These are phyloP conservation scores for Gaeumannomyces tritici DNA, from an alignment of 2,329 filamentous ascomycete genomes.

Conservation along the genomic window DNA sequence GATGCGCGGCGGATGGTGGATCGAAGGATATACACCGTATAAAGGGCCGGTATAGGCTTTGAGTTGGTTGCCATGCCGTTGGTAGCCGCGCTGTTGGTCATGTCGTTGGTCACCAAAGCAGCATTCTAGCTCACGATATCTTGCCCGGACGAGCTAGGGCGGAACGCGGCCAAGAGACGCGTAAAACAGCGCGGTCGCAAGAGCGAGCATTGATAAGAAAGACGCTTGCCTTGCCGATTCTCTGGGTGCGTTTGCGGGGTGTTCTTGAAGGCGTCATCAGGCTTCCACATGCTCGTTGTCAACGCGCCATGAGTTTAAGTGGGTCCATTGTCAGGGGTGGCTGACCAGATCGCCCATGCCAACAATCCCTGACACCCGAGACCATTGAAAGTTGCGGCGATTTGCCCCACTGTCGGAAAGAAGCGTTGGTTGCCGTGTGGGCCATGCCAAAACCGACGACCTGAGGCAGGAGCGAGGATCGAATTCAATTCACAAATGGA, in stretches of 20 bases:
- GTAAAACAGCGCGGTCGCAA: neutral
- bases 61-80: slow-evolving; percentile 6
- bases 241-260: too few species aligned
- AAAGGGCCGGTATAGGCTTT: slow-evolving; percentile 72
- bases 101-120: neutral
- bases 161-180: neutral
- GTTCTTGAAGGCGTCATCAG: too few species aligned
- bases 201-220: neutral
- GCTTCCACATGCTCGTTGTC: neutral
- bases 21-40: slow-evolving; percentile 86
- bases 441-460: neutral
- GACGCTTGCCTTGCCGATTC: too few species aligned
- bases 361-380: neutral
- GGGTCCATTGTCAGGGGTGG: neutral
- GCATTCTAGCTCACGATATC: neutral
- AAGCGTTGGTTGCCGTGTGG: neutral
- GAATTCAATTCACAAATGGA: neutral
- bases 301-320: neutral
- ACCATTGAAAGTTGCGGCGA: neutral
- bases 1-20: slow-evolving; percentile 64
- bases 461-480: too few species aligned
- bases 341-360: neutral
- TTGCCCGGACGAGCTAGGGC: neutral
- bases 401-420: neutral
- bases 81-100: neutral